Base-by-base conservation (phyloP, 2,329 filamentous ascomycete genomes). In the Colletotrichum sp. region DNA sequence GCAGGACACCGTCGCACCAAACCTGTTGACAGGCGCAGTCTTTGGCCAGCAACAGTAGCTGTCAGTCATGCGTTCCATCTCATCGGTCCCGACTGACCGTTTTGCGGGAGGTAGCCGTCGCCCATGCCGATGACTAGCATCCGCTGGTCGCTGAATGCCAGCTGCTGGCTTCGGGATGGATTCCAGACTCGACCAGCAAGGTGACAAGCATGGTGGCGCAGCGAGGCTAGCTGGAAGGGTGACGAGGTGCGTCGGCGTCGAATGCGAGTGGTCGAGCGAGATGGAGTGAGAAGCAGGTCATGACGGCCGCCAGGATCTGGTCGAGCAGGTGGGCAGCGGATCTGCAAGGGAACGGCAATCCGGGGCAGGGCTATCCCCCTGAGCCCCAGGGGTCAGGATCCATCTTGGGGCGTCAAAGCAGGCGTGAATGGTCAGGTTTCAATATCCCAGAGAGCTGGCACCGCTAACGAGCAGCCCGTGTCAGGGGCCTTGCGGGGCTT, bases 231-330 rank as follows among this genome's bases (percentile, higher is more conserved):
- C 70, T 69, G 64, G 30, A 34, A 57, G 44, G 22, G 27, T 25
- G 12, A 27, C 15, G 34, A 32, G 61, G 61, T 61, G 62, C 62
- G 62, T 69, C 19, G 27, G 5, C 52, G 59, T 64, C 57, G 57
- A 29, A 44, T 49, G 70, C 36, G 22, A 64, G 64, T 69, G 70
- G 72, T 59, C 19, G 64, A 69, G 62, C 7, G 64, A 64, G 57
- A 76, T 72, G 73, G 73, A 76, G 73, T 73, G 73, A 55, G 61
- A 76, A 73, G 70, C 70, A 76, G 70, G 64, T 27, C 49, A 36
- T 6, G 30, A 73, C 13, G 29, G 59, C 27, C 13, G 25, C 69
- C 27, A 69, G 73, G 73, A 72, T 68, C 22, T 63, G 19, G 69
- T 75, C 69, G 62, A 30, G 63, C 39, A 30, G 72, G 52, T 72